These are phyloP conservation scores for Gossypium gossypioides DNA, from an alignment of 441 rosid genomes.

Conservation along the genomic window DNA sequence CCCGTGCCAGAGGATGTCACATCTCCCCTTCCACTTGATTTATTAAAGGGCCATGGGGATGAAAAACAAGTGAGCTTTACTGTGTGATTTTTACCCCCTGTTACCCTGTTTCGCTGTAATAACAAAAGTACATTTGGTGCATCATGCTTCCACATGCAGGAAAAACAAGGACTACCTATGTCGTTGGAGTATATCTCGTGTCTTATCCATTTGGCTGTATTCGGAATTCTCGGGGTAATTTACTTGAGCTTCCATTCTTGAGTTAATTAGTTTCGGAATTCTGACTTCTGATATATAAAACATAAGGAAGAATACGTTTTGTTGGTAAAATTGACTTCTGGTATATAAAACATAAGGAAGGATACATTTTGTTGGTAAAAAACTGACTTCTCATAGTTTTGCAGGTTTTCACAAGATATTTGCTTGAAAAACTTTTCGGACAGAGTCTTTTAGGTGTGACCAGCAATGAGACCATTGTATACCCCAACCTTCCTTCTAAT, in stretches of 20 bases:
- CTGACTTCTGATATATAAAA: not conserved
- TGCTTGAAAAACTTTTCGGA: slow-evolving; percentile 67
- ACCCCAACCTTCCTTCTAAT: slow-evolving; percentile 83
- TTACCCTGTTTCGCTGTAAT: not conserved
- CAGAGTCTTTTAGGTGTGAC: slow-evolving; percentile 55
- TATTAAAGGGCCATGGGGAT: slow-evolving; percentile 27
- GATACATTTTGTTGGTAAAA: not conserved
- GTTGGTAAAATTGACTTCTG: slow-evolving; percentile 5
- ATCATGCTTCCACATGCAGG: slow-evolving; percentile 23
- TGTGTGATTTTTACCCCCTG: not conserved
- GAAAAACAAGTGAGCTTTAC: slow-evolving; percentile 22
- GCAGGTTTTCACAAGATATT: slow-evolving; percentile 72
- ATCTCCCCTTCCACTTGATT: slow-evolving; percentile 43
- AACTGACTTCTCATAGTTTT: slow-evolving; percentile 8
- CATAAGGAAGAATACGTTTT: not conserved
- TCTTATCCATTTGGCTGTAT: slow-evolving; percentile 61
- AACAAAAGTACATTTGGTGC: not conserved
- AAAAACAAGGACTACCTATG: slow-evolving; percentile 31
- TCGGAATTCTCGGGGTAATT: slow-evolving; percentile 83
- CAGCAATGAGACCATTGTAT: slow-evolving; percentile 43
- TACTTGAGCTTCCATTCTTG: not conserved
- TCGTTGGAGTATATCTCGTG: slow-evolving; percentile 49
- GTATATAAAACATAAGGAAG: not conserved
- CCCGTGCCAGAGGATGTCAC: slow-evolving; percentile 32
- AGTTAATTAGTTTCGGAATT: not conserved